phyloP scores from a whole-genome alignment of 257 asterid species.

The Solanum virginianum region DNA sequence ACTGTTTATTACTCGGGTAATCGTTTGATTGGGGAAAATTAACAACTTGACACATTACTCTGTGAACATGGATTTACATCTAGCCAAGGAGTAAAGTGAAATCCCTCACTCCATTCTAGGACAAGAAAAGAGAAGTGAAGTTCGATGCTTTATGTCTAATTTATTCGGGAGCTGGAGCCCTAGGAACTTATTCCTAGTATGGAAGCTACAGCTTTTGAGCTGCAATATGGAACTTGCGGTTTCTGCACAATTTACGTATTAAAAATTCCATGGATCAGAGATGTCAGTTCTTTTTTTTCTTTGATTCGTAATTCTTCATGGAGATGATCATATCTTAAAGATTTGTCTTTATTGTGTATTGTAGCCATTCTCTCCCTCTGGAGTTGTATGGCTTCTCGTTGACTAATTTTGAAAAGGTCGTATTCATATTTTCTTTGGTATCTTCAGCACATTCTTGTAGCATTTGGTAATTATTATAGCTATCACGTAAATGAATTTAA shows the following conservation, averaged over 20 bases:
- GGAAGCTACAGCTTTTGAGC: not conserved
- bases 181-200: not conserved
- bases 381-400: not conserved
- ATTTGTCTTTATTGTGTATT: not conserved
- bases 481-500: not conserved
- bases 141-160: not conserved
- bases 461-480: not conserved
- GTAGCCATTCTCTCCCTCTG: not conserved
- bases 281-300: not conserved
- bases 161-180: not conserved
- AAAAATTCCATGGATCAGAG: not conserved
- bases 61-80: not conserved
- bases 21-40: not conserved
- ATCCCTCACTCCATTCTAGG: not conserved
- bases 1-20: not conserved
- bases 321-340: not conserved
- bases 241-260: not conserved
- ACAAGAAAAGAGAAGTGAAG: not conserved
- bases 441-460: not conserved
- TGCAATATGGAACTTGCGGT: not conserved
- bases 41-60: not conserved
- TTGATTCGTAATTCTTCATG: not conserved
- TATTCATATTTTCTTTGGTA: not conserved
- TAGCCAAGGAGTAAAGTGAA: not conserved
- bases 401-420: not conserved